Percentiles rank a stretch among this genome's conserved stretches.
Conservation (phyloP, 345 rosid species). For the Microcos paniculata region DNA sequence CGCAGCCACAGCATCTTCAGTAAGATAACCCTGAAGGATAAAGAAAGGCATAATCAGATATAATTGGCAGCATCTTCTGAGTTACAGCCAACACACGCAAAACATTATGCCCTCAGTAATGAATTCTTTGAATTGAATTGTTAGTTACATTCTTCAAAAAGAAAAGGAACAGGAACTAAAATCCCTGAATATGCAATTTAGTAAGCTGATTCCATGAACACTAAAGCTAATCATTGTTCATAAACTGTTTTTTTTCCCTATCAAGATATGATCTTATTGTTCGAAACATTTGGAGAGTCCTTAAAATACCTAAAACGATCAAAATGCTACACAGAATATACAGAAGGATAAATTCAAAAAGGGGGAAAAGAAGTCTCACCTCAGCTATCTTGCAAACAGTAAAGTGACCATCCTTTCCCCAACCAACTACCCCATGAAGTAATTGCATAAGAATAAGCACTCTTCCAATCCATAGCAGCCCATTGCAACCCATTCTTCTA, state of each 20-base stretch:
- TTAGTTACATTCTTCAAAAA: background rate
- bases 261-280: background rate
- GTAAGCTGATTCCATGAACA: background rate
- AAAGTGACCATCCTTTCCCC: constrained; percentile 91
- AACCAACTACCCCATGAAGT: constrained; percentile 49
- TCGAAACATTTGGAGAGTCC: background rate
- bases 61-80: constrained; percentile 4
- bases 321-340: background rate
- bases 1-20: constrained; percentile 60
- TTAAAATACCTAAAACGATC: background rate
- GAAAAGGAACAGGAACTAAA: background rate
- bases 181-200: background rate
- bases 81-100: background rate
- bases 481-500: constrained; percentile 27
- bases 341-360: background rate
- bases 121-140: constrained; percentile 2
- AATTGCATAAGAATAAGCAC: constrained; percentile 50
- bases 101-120: background rate
- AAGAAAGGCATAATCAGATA: constrained; percentile 14
- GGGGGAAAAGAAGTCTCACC: constrained; percentile 27
- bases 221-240: background rate
- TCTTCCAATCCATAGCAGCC: constrained; percentile 41
- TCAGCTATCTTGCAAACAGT: constrained; percentile 83
- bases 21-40: constrained; percentile 54
- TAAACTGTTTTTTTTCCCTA: background rate